Base-by-base conservation (phyloP, 495 filamentous ascomycete species). In the Penicillium paxilli region DNA sequence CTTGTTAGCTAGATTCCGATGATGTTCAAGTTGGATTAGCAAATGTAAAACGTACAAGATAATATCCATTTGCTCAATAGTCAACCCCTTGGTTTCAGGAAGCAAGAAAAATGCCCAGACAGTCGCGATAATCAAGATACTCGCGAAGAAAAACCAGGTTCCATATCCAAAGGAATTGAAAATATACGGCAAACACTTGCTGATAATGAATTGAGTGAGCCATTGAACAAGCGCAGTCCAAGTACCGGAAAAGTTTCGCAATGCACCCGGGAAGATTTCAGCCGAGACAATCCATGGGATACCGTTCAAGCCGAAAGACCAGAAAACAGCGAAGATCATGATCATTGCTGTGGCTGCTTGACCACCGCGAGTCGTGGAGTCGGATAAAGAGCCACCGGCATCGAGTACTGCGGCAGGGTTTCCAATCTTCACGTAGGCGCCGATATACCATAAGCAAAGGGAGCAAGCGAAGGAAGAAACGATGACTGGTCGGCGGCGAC, bases 371-470 rank as follows among this genome's bases (percentile, higher is more conserved):
- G 65, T 52, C 7, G 70, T 70, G 8, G 60, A 63, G 16, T 62
- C 11, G 7, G 66, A 63, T 9, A 50, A 40, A 14, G 25, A 22
- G 32, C 32, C 44, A 6, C 51, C 51, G 10, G 40, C 19, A 3
- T 21, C 11, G 16, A 42, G 6, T 24, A 25, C 37, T 5, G 62
- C 57, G 7, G 51, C 67, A 8, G 80, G 70, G 46, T 79, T 63
- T 4, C 76, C 74, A 37, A 82, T 65, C 44, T 89, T 86, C 30
- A 91, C 73, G 73, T 63, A 63, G 7, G 50, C 51, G 20, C 86
- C 86, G 53, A 89, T 83, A 60, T 89, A 87, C 64, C 84, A 83
- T 77, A 88, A 87, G 55, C 76, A 78, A 20, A 82, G 65, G 6
- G 75, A 78, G 66, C 84, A 83, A 6, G 77, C 85, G 47, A 88